Percentiles rank a stretch among this genome's conserved stretches.
Conservation (phyloP, 1,284 basidiomycete genomes). For the Phellopilus nigrolimitatus region DNA sequence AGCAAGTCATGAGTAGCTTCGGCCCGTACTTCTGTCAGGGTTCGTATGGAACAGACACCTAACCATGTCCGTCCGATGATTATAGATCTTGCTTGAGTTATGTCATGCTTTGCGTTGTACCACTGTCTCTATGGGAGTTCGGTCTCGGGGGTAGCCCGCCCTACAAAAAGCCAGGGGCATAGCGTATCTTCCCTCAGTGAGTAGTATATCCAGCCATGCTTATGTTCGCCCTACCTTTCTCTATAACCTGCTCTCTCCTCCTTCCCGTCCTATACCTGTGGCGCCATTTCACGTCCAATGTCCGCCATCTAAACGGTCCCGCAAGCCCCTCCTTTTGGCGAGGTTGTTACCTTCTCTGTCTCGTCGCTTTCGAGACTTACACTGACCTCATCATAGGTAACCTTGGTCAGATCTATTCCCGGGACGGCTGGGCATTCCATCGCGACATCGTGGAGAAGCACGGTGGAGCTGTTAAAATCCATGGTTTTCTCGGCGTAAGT, state of each 20-base stretch:
- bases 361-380: not conserved
- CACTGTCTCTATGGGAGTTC: too few species aligned
- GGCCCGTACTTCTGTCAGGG: too few species aligned
- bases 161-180: too few species aligned
- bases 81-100: too few species aligned
- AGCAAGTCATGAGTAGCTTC: too few species aligned
- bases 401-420: conserved; percentile 18
- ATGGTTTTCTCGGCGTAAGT: conserved; percentile 22
- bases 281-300: conserved; percentile 14
- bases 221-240: conserved; percentile 2
- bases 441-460: conserved; percentile 18
- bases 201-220: conserved; percentile 5
- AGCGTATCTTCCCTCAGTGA: too few species aligned
- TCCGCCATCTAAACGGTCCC: conserved; percentile 18
- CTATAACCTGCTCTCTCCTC: conserved; percentile 6
- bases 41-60: too few species aligned
- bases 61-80: too few species aligned
- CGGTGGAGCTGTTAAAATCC: conserved; percentile 20
- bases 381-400: conserved; percentile 15
- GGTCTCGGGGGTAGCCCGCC: too few species aligned
- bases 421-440: conserved; percentile 19
- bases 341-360: conserved; percentile 8
- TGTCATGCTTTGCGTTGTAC: too few species aligned
- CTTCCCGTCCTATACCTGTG: conserved; percentile 14
- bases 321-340: conserved; percentile 16